Evolutionary conservation across 1,284 basidiomycete species (phyloP).

Genomic region (Ustilago vetiveriae): DNA sequence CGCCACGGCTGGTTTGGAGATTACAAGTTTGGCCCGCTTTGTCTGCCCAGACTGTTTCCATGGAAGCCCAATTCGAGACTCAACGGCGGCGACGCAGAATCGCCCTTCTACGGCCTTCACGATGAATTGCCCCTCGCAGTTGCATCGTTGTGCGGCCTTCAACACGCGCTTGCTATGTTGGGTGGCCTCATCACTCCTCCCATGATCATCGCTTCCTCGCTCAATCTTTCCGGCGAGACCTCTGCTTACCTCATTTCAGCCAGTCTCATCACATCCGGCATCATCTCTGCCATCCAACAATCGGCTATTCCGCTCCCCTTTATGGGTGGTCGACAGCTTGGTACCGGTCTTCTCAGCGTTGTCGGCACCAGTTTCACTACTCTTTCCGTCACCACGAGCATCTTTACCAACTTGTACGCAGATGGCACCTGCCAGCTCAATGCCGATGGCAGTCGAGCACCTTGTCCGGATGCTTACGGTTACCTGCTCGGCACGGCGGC

Average conservation of each 20-base stretch:
- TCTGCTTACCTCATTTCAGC: constrained; percentile 84
- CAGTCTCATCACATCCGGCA: constrained; percentile 76
- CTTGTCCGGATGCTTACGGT: constrained; percentile 71
- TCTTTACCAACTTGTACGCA: constrained; percentile 78
- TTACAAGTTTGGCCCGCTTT: constrained; percentile 52
- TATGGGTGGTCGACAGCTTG: constrained; percentile 73
- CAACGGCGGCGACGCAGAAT: constrained; percentile 19
- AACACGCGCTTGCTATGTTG: constrained; percentile 83
- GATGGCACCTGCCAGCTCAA: constrained; percentile 79
- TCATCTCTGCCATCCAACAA: constrained; percentile 80
- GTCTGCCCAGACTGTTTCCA: constrained; percentile 50
- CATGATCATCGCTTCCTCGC: constrained; percentile 72
- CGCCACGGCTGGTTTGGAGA: constrained; percentile 55
- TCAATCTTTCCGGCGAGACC: constrained; percentile 67
- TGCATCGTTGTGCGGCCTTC: constrained; percentile 69
- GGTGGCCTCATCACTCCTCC: constrained; percentile 80
- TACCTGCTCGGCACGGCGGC: constrained; percentile 76
- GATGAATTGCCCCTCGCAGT: constrained; percentile 53
- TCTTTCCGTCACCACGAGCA: constrained; percentile 75
- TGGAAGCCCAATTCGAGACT: constrained; percentile 36
- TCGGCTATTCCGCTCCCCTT: constrained; percentile 74
- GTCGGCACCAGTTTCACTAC: constrained; percentile 88
- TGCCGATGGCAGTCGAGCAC: constrained; percentile 74
- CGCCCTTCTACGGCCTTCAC: constrained; percentile 59
- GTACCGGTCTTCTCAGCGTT: constrained; percentile 81